Base-by-base conservation (phyloP, 169 alveolate genomes). In the Plasmodium falciparum region DNA sequence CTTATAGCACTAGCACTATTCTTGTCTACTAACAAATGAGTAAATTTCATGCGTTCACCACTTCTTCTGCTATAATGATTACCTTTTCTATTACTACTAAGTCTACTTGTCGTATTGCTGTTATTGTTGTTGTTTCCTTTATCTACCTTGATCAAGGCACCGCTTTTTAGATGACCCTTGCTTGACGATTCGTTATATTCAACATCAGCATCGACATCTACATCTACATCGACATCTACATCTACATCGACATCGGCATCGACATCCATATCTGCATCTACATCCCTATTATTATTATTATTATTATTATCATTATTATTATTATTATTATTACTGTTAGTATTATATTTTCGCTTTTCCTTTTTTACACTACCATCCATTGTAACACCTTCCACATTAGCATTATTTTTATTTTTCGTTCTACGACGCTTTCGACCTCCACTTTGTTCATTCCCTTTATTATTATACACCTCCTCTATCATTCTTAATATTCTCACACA, bases 401-500 rank as follows among this genome's bases (percentile, higher is more conserved):
- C 59, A 33, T 22, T 74, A 22, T 29, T 67, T 70, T 65, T 66
- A 39, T 7, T 52, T 8, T 59, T 24, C 66, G 8, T 59, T 56
- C 89, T 45, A 29, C 89, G 26, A 15, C 89, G 45, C 49, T 73
- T 54, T 50, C 67, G 66, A 26, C 15, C 52, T 9, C 78, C 50
- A 78, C 67, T 22, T 20, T 73, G 66, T 24, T 71, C 85, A 2
- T 70, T 74, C 52, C 47, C 71, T 12, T 43, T 73, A 29, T 29
- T 54, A 20, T 54, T 52, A 9, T 80, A 26, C 22, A 67, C 67
- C 29, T 92, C 94, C 24, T 93, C 93, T 4, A 95, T 92, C 62
- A 85, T 88, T 85, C 92, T 95, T 75, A 95, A 89, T 74, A 95
- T 88, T 52, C 93, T 86, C 45, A 93, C 85, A 26, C 96, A 91